These are phyloP conservation scores for Tinospora cordifolia DNA, from an alignment of 164 flowering plant species.

Conservation along the genomic window DNA sequence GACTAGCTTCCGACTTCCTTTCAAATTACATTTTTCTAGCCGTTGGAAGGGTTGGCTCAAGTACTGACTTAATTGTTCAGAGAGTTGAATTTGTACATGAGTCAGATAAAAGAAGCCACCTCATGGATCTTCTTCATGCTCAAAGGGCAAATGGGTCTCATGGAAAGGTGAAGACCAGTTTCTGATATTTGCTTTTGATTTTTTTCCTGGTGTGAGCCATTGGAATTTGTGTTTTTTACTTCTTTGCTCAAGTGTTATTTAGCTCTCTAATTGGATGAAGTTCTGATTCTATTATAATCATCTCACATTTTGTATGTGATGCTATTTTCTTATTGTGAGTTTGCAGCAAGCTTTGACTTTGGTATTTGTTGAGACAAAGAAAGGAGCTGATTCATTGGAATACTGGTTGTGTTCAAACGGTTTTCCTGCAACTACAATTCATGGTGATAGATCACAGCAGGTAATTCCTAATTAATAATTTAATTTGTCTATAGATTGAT, in stretches of 20 bases:
- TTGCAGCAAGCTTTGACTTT: slow-evolving; percentile 51
- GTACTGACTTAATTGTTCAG: slow-evolving; percentile 55
- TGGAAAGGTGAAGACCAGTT: slow-evolving; percentile 34
- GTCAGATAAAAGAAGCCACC: slow-evolving; percentile 50
- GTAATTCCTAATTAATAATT: slow-evolving; percentile 15
- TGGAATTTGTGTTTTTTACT: no score
- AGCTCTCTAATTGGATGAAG: no score
- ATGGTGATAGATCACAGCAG: slow-evolving; percentile 56
- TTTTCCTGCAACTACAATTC: slow-evolving; percentile 57
- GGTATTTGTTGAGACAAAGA: slow-evolving; percentile 62
- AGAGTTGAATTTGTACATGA: slow-evolving; percentile 52
- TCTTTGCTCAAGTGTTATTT: no score
- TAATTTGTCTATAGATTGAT: neutral
- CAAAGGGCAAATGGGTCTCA: slow-evolving; percentile 43
- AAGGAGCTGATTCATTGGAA: slow-evolving; percentile 58
- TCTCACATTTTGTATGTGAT: no score
- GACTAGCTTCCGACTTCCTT: slow-evolving; percentile 51
- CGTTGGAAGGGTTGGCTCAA: slow-evolving; percentile 67
- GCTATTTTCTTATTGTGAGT: neutral
- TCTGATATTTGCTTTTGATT: no score
- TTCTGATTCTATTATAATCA: no score
- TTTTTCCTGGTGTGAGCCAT: no score
- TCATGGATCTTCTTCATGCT: slow-evolving; percentile 53
- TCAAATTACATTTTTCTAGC: slow-evolving; percentile 46
- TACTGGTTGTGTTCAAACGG: slow-evolving; percentile 48